phyloP scores from a whole-genome alignment of 192 early-diverging fungal genomes.

The Chytriomyces confervae region DNA sequence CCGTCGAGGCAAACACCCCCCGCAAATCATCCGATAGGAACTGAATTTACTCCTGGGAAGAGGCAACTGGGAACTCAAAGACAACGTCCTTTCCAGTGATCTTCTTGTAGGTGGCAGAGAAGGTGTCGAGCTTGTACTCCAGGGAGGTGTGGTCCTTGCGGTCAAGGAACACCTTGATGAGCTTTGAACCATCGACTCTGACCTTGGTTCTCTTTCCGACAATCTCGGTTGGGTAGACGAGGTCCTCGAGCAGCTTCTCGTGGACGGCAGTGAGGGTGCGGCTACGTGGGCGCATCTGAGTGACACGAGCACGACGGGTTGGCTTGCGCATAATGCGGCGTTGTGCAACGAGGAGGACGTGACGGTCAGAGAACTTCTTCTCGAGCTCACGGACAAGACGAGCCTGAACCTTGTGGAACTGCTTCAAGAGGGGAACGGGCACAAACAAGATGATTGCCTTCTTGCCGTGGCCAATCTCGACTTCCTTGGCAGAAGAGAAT shows the following conservation, averaged over 20 bases:
- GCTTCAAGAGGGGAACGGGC: constrained; percentile 92
- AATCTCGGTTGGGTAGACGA: constrained; percentile 99
- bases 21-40: neutral
- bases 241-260: constrained; percentile 95
- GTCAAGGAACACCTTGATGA: constrained; percentile 98
- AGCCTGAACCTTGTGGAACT: constrained; percentile 95
- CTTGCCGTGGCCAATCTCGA: constrained; percentile 89
- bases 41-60: constrained; percentile 53
- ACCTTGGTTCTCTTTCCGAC: constrained; percentile 98
- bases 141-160: constrained; percentile 96
- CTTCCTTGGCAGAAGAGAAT: constrained; percentile 95
- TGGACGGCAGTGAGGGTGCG: constrained; percentile 96
- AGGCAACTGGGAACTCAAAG: constrained; percentile 87
- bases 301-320: constrained; percentile 82
- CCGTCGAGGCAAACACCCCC: neutral
- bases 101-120: constrained; percentile 93
- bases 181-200: constrained; percentile 87
- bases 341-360: constrained; percentile 93
- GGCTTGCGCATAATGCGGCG: constrained; percentile 96
- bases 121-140: constrained; percentile 99
- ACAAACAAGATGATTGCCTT: constrained; percentile 98
- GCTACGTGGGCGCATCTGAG: constrained; percentile 93
- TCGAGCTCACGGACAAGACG: constrained; percentile 98
- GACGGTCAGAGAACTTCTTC: constrained; percentile 99
- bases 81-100: constrained; percentile 98